Percentiles rank a stretch among this genome's conserved stretches.
Conservation (phyloP, 805 yeast genomes). For the Barnettozyma salicaria region DNA sequence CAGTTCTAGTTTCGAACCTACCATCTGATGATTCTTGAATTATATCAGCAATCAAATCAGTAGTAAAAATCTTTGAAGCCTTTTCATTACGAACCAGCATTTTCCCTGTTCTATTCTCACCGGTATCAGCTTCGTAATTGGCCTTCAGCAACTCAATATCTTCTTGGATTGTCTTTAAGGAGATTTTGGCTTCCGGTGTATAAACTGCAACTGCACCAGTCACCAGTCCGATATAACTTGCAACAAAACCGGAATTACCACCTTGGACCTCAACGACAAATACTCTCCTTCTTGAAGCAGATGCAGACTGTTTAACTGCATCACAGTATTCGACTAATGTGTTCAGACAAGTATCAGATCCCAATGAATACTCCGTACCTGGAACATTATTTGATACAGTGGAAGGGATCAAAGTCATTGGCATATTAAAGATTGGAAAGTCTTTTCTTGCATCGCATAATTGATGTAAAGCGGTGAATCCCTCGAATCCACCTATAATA, state of each 20-base stretch:
- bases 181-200: slow-evolving; percentile 80
- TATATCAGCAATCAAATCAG: slow-evolving; percentile 77
- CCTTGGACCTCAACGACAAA: slow-evolving; percentile 98
- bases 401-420: slow-evolving; percentile 90
- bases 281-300: slow-evolving; percentile 88
- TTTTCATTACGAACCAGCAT: slow-evolving; percentile 77
- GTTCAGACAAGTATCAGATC: slow-evolving; percentile 94
- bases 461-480: slow-evolving; percentile 80
- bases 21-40: slow-evolving; percentile 73
- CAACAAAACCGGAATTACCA: slow-evolving; percentile 92
- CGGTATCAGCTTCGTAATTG: slow-evolving; percentile 66
- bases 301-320: slow-evolving; percentile 88
- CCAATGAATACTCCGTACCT: slow-evolving; percentile 95
- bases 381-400: slow-evolving; percentile 97
- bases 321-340: slow-evolving; percentile 89
- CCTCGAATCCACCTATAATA: slow-evolving; percentile 95
- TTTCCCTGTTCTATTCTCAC: slow-evolving; percentile 80
- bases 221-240: slow-evolving; percentile 76
- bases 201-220: slow-evolving; percentile 91
- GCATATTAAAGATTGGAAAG: slow-evolving; percentile 91
- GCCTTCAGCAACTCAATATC: slow-evolving; percentile 68
- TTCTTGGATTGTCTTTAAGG: slow-evolving; percentile 60
- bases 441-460: slow-evolving; percentile 66
- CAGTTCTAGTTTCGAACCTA: slow-evolving; percentile 84
- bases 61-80: slow-evolving; percentile 76